These are phyloP conservation scores for Pseudognaphalium luteoalbum DNA, from an alignment of 129 eudicot genomes.

Conservation along the genomic window DNA sequence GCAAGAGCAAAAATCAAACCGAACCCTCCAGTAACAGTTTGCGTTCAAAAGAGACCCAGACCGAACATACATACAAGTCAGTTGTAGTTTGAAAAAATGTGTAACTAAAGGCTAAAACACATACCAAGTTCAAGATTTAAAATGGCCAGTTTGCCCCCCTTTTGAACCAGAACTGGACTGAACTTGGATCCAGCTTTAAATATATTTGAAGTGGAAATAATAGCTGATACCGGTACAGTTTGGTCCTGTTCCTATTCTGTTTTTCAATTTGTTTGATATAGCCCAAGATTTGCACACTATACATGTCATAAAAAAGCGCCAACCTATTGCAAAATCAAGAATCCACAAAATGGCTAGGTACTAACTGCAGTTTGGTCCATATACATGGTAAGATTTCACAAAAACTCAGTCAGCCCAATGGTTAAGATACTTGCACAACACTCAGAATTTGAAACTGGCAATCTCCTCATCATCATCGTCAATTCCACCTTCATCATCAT, in stretches of 20 bases:
- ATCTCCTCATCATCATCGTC: constrained; percentile 49
- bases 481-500: constrained; percentile 51
- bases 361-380: constrained; percentile 17
- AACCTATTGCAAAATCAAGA: constrained; percentile 10
- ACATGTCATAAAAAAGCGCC: background rate
- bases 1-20: background rate
- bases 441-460: constrained; percentile 47
- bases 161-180: background rate
- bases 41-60: background rate
- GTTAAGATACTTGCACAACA: background rate
- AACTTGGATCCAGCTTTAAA: background rate
- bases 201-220: background rate
- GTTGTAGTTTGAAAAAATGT: too few relatives aligned
- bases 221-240: background rate
- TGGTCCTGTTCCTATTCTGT: background rate
- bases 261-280: background rate
- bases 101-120: background rate
- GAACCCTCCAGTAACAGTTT: background rate
- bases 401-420: background rate
- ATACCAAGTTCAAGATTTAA: background rate
- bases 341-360: constrained; percentile 10
- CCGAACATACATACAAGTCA: background rate
- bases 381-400: constrained; percentile 13
- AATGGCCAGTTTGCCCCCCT: background rate
- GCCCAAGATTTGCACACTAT: background rate